Conservation (phyloP, 2,329 filamentous ascomycete genomes). For the Claviceps sp. region DNA sequence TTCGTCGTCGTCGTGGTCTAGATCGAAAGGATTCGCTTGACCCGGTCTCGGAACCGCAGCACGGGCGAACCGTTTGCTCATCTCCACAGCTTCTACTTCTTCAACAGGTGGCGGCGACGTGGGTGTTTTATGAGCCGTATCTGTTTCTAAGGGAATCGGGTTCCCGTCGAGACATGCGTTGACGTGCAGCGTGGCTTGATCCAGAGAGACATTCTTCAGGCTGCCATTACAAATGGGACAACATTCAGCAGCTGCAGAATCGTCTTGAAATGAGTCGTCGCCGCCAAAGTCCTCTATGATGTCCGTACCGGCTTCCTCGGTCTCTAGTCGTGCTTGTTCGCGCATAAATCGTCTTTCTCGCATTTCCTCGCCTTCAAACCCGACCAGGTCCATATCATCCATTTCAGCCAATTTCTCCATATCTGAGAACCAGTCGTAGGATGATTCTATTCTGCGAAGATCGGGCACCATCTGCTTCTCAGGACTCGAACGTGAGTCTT, state of each 20-base stretch:
- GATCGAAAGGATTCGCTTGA: constrained; percentile 64
- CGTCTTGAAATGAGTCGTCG: constrained; percentile 19
- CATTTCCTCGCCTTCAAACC: constrained; percentile 49
- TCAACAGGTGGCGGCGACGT: neutral
- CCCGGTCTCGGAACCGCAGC: constrained; percentile 62
- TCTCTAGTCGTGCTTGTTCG: constrained; percentile 56
- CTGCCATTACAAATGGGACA: constrained; percentile 70
- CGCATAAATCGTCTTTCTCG: constrained; percentile 59
- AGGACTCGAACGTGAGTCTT: constrained; percentile 8
- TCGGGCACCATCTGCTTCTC: constrained; percentile 9
- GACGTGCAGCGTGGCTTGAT: constrained; percentile 72
- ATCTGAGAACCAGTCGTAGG: constrained; percentile 21
- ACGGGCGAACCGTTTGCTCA: constrained; percentile 49
- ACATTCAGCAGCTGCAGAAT: constrained; percentile 16
- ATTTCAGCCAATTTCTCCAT: constrained; percentile 26
- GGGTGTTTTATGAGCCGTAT: constrained; percentile 9
- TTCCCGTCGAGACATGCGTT: constrained; percentile 87
- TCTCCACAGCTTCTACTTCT: constrained; percentile 23
- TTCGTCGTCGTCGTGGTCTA: constrained; percentile 23
- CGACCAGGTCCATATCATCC: constrained; percentile 42
- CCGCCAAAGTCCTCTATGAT: constrained; percentile 22
- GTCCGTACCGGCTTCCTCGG: constrained; percentile 36
- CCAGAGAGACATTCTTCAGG: constrained; percentile 44
- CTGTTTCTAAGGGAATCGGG: constrained; percentile 43
- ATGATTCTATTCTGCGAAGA: constrained; percentile 14